Base-by-base conservation (phyloP, 108 stramenopile genomes). In the Discostella stelligeroides region DNA sequence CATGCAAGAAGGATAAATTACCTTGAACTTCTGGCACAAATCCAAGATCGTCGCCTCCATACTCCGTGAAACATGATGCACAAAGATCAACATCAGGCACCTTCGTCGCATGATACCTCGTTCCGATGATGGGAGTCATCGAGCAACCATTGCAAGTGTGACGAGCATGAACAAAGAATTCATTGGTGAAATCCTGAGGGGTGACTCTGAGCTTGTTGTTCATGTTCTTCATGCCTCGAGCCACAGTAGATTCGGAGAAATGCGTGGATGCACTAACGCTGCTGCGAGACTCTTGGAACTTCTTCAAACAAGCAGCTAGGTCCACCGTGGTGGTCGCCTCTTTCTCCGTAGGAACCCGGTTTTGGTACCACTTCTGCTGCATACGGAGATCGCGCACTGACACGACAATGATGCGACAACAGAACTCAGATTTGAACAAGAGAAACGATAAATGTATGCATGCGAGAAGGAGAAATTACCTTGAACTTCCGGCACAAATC, bases 81-180 rank as follows among this genome's bases (percentile, higher is more conserved):
- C 94, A 95, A 15, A 95, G 75, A 80, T 95, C 94, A 74, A 89
- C 92, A 70, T 95, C 91, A 10, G 86, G 85, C 28, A 94, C 63
- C 41, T 94, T 90, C 12, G 63, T 72, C 4, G 94, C 85, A 79
- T 88, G 89, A 53, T 80, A 91, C 13, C 94, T 84, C 18, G 78
- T 78, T 13, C 94, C 94, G 67, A 95, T 66, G 54, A 95, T 92
- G 23, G 94, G 94, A 34, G 85, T 89, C 14, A 63, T 75, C 27
- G 87, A 73, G 62, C 94, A 95, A 12, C 85, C 85, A 70, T 95
- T 91, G 68, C 94, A 95, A 2, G 94, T 95, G 61, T 95, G 94
- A 38, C 91, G 79, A 7, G 88, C 93, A 65, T 94, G 93, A 53
- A 94, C 34, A 43, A 65, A 60, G 17, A 1, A 66, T 18, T 43